Evolutionary conservation across 768 basidiomycete species (phyloP).

Genomic region (Termitomyces sp.): DNA sequence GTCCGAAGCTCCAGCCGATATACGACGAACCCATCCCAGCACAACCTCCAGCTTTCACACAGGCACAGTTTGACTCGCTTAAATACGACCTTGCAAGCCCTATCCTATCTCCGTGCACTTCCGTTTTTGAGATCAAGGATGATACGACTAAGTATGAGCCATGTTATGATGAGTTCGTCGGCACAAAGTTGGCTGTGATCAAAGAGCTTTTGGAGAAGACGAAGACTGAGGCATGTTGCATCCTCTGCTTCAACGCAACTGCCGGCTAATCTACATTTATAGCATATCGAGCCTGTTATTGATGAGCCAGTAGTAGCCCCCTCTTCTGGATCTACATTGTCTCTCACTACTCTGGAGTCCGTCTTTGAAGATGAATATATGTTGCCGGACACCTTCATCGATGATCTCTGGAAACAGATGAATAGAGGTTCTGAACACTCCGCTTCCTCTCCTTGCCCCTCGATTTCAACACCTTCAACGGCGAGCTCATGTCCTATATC

Average conservation of each 20-base stretch:
- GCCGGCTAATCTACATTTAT: neutral
- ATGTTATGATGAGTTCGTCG: conserved; percentile 16
- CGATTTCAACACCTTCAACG: neutral
- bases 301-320: neutral
- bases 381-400: conserved; percentile 4
- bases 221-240: conserved; percentile 1
- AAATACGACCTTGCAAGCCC: conserved; percentile 12
- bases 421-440: neutral
- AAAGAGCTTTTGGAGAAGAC: too few species aligned
- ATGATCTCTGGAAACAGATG: conserved; percentile 8
- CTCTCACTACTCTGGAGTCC: conserved; percentile 1
- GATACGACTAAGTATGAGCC: conserved; percentile 12
- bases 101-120: conserved; percentile 4
- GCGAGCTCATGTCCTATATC: conserved; percentile 2
- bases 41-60: neutral
- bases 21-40: neutral
- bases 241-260: neutral
- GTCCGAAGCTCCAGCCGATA: conserved; percentile 2
- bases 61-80: conserved; percentile 7
- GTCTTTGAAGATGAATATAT: conserved; percentile 4
- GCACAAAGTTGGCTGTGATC: too few species aligned
- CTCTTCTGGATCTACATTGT: neutral
- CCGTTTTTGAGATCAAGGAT: conserved; percentile 13
- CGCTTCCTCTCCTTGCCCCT: conserved; percentile 3
- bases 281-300: neutral